Conservation (phyloP, 108 stramenopile genomes). For the Cyclotella atomus region DNA sequence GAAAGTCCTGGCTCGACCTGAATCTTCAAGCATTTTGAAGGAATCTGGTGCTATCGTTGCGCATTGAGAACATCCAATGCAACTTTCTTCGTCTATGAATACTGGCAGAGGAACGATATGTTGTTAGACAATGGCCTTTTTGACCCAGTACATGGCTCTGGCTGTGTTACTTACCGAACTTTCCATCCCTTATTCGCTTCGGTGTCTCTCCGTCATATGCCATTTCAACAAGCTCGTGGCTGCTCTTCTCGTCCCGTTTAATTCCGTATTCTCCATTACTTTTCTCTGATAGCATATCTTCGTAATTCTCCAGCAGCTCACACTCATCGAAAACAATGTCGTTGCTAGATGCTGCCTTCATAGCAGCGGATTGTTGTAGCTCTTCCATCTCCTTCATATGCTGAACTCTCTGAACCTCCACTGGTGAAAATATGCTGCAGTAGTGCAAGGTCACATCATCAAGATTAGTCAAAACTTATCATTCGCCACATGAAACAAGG, state of each 20-base stretch:
- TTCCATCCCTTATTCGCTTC: constrained; percentile 68
- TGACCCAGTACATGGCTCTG: too few species aligned
- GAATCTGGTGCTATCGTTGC: constrained; percentile 66
- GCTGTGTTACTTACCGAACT: constrained; percentile 62
- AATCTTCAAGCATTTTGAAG: constrained; percentile 73
- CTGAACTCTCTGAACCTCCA: constrained; percentile 55
- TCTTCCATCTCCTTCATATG: constrained; percentile 33
- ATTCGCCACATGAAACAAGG: too few species aligned
- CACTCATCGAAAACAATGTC: constrained; percentile 72
- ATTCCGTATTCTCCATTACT: not conserved
- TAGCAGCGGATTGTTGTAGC: not conserved
- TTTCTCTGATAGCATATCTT: constrained; percentile 33
- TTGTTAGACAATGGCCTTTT: not conserved
- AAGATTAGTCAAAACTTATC: not conserved
- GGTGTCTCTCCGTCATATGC: constrained; percentile 62
- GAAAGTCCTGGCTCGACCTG: constrained; percentile 80
- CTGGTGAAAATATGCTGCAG: constrained; percentile 59
- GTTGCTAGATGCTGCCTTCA: not conserved
- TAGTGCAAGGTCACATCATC: not conserved
- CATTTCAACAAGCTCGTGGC: constrained; percentile 77
- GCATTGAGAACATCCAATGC: constrained; percentile 86
- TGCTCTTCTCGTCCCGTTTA: constrained; percentile 51
- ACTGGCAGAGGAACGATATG: constrained; percentile 18
- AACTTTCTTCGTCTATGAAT: constrained; percentile 89
- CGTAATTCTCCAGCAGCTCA: constrained; percentile 68